These are phyloP conservation scores for Coemansia aciculifera DNA, from an alignment of 192 early-diverging fungal species.

Conservation along the genomic window DNA sequence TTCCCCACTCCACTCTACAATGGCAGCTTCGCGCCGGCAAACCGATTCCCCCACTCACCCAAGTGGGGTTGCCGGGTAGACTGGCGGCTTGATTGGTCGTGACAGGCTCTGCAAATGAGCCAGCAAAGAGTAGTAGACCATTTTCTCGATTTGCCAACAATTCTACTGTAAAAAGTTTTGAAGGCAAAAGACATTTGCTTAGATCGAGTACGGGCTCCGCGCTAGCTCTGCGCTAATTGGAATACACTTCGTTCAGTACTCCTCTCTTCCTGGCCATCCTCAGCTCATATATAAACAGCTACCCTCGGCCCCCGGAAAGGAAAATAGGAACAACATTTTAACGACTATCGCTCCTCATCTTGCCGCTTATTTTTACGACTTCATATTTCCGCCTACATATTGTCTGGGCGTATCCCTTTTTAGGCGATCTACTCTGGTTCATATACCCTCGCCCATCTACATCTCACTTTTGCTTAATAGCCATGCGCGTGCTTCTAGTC, in stretches of 20 bases:
- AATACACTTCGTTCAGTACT: background rate
- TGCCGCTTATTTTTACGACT: background rate
- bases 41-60: background rate
- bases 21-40: background rate
- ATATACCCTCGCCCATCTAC: background rate
- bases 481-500: constrained; percentile 48
- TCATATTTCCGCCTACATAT: constrained; percentile 6
- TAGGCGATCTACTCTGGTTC: constrained; percentile 2
- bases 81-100: background rate
- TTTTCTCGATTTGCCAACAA: background rate
- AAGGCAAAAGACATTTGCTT: background rate
- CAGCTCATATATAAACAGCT: background rate
- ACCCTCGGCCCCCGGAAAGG: background rate
- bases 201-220: background rate
- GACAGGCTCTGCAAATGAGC: background rate
- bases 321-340: constrained; percentile 4
- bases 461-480: background rate
- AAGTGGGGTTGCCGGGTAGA: background rate
- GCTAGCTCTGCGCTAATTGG: background rate
- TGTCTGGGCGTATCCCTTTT: background rate
- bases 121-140: background rate
- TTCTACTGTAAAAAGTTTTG: background rate
- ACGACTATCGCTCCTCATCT: constrained; percentile 6
- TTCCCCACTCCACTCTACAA: background rate
- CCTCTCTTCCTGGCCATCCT: background rate